Base-by-base conservation (phyloP, 2,329 filamentous ascomycete species). In the Alternaria novae-zelandiae region DNA sequence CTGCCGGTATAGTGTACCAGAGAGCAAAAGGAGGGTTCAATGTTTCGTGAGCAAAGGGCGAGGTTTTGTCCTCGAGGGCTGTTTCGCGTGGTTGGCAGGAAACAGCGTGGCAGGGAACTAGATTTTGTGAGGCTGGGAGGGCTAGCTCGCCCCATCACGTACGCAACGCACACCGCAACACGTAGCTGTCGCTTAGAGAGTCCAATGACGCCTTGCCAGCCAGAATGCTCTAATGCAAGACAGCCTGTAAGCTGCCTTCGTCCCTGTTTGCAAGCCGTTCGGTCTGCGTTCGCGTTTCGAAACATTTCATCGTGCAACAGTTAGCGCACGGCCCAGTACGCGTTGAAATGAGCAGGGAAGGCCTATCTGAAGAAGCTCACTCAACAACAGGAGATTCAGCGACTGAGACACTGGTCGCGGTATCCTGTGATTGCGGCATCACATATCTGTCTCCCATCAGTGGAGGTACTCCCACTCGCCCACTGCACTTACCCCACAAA, bases 161-260 rank as follows among this genome's bases (percentile, higher is more conserved):
- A 23, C 49, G 49, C 43, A 46, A 57, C 50, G 47, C 66, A 67
- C 71, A 73, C 71, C 71, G 71, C 71, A 71, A 69, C 64, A 72
- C 65, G 67, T 56, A 65, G 64, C 61, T 41, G 59, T 67, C 55
- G 59, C 69, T 68, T 61, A 65, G 23, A 49, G 49, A 54, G 49
- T 21, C 60, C 60, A 63, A 59, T 59, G n/a, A 32, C 17, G 26
- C 32, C 17, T 30, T 41, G 43, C 20, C 28, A 36, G 26, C n/a
- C 10, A 21, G 28, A 21, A 36, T 44, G 51, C 23, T 44, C 32
- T n/a, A 23, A 55, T 44, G 45, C 53, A 26, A 54, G 30, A 46
- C 59, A 32, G 26, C n/a, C 45, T 61, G 53, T 36, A 53, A 61
- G 32, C 20, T 28, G 55, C 28, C 30, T 43, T 47, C 30, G n/a